Evolutionary conservation across 768 basidiomycete genomes (phyloP).

Genomic region (Lactifluus rugatus): DNA sequence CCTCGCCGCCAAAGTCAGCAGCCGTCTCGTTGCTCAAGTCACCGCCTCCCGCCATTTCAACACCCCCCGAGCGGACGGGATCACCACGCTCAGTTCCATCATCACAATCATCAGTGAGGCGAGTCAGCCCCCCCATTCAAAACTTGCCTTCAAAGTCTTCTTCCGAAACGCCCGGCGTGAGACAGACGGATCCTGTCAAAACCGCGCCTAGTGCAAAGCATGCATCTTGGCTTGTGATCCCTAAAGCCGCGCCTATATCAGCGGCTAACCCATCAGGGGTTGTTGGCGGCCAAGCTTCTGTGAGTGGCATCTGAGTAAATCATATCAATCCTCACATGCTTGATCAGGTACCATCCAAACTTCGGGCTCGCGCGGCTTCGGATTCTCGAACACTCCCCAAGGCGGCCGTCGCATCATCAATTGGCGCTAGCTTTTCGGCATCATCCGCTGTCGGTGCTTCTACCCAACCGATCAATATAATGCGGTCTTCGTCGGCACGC

Average conservation of each 20-base stretch:
- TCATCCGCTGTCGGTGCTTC: neutral
- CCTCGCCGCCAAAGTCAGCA: slow-evolving; percentile 1
- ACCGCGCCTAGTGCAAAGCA: slow-evolving; percentile 1
- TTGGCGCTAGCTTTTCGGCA: slow-evolving; percentile 1
- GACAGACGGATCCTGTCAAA: neutral
- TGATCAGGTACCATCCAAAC: slow-evolving; percentile 3
- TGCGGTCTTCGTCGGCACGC: neutral
- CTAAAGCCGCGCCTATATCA: neutral
- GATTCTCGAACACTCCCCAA: slow-evolving; percentile 14
- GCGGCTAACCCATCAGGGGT: neutral
- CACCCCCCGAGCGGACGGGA: slow-evolving; percentile 3
- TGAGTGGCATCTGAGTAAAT: neutral
- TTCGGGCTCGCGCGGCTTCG: slow-evolving; percentile 16
- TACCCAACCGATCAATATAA: slow-evolving; percentile 1
- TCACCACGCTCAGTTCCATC: neutral
- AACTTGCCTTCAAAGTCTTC: neutral
- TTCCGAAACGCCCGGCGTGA: neutral
- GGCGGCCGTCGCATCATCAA: neutral
- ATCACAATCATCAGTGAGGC: slow-evolving; percentile 2
- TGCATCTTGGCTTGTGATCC: slow-evolving; percentile 15
- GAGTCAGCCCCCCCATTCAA: slow-evolving; percentile 9
- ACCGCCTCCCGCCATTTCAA: neutral
- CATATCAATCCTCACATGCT: neutral
- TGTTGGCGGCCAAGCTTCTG: neutral
- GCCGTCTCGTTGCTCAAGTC: neutral